Evolutionary conservation across 345 rosid genomes (phyloP), one percentile per base, ranked within the genome.

Genomic region (Cardamine resedifolia): DNA sequence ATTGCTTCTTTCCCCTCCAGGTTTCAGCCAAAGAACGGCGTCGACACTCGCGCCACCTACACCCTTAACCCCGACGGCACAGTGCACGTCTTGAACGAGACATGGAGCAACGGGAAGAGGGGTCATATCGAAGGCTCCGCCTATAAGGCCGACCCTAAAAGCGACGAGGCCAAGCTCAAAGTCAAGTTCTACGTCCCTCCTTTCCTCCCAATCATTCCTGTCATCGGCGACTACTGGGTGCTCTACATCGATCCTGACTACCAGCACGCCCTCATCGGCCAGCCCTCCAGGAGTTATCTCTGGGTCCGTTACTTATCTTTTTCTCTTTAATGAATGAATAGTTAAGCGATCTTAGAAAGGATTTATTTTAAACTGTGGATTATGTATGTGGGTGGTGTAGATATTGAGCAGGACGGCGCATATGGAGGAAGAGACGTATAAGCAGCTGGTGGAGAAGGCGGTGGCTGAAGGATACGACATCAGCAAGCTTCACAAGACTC

Each of bases 131-230:
- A 91, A 64, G 98, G 97, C 23, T 36, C 72, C 36, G 96, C 98
- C 2, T 89, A 86, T 66, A 86, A 89, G 78, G 85, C 93, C 16
- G 85, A 94, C 49, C 87, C 92, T 4, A 84, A 70, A 4, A 85
- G 85, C 66, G 93, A 94, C 19, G 96, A 94, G 78, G 96, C 97
- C 30, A 94, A 94, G 82, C 84, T 94, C 63, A 94, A 91, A 76
- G 97, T 94, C 28, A 94, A 83, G 77, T 94, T 94, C 70, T 89
- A 83, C 45, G 87, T 91, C 6, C 98, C 97, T 5, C 97, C 98
- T 3, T 89, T 94, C 77, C 62, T 89, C 36, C 98, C 97, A 2
- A 78, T 94, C 77, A 57, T 94, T 30, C 97, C 96, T 23, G 90
- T 94, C 53, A 72, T 70, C 5, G 98, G 98, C 0, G 85, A 94